A percentile compares a stretch with the other conserved stretches of the same genome.
phyloP scores from a whole-genome alignment of 257 asterid species.

The Gentiana macrophylla region DNA sequence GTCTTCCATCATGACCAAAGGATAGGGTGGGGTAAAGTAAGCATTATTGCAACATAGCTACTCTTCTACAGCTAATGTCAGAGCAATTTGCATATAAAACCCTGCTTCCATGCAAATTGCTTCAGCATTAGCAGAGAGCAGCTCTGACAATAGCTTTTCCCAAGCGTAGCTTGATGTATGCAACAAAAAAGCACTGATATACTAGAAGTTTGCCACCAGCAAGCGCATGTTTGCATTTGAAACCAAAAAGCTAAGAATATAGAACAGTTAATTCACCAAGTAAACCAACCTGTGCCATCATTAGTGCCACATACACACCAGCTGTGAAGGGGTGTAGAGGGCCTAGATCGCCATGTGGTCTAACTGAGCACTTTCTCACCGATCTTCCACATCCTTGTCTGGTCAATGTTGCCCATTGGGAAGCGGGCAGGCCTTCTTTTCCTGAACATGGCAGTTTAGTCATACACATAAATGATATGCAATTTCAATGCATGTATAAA shows the following conservation, averaged over 20 bases:
- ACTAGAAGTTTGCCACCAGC: too few relatives aligned
- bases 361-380: conserved; percentile 70
- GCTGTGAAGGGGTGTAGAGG: conserved; percentile 89
- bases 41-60: too few relatives aligned
- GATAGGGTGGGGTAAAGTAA: not conserved
- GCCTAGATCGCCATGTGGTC: conserved; percentile 80
- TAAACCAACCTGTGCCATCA: conserved; percentile 79
- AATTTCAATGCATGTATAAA: not conserved
- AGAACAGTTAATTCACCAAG: not conserved
- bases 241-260: not conserved
- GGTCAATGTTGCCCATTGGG: conserved; percentile 95
- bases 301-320: conserved; percentile 83
- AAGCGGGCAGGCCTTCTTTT: conserved; percentile 86
- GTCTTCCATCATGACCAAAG: not conserved
- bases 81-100: too few relatives aligned
- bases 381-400: conserved; percentile 87
- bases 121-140: too few relatives aligned
- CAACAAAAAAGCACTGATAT: too few relatives aligned
- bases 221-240: too few relatives aligned
- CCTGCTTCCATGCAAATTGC: too few relatives aligned
- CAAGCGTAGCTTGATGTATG: too few relatives aligned
- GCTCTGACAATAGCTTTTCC: too few relatives aligned
- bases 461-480: not conserved
- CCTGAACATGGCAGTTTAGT: conserved; percentile 29
- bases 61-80: too few relatives aligned